Conservation (phyloP, 1,284 basidiomycete species). For the Clitocybe nebularis region DNA sequence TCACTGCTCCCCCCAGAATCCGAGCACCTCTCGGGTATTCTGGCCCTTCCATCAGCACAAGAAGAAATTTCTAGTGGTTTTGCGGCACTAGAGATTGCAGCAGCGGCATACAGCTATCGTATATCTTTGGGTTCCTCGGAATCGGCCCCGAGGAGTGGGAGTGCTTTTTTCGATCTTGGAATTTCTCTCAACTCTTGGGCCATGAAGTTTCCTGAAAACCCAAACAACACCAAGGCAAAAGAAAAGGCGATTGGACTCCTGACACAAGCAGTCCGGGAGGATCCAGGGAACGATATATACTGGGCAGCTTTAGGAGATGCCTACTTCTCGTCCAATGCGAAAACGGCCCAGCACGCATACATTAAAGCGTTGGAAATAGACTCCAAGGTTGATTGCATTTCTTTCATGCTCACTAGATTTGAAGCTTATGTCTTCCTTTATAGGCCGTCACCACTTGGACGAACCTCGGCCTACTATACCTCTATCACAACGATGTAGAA, state of each 20-base stretch:
- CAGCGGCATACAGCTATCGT: constrained; percentile 72
- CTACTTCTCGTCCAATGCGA: constrained; percentile 66
- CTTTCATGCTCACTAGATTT: constrained; percentile 6
- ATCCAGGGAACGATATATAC: constrained; percentile 71
- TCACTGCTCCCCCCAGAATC: constrained; percentile 36
- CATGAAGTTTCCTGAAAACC: constrained; percentile 27
- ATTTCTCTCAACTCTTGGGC: constrained; percentile 59
- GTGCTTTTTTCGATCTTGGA: constrained; percentile 78
- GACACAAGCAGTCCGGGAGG: constrained; percentile 72
- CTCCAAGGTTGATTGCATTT: constrained; percentile 49
- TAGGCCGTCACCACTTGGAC: constrained; percentile 83
- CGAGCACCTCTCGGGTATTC: constrained; percentile 38
- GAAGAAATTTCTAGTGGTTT: constrained; percentile 26
- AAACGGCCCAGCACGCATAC: constrained; percentile 87
- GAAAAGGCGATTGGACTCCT: constrained; percentile 63
- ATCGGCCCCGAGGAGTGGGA: constrained; percentile 44
- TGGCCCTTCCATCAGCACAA: constrained; percentile 31
- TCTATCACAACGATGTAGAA: constrained; percentile 78
- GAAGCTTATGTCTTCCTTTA: constrained; percentile 7
- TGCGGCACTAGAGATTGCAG: constrained; percentile 52
- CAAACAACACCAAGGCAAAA: constrained; percentile 30
- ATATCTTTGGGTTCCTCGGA: constrained; percentile 67
- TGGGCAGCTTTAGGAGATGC: constrained; percentile 84
- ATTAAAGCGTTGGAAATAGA: constrained; percentile 87
- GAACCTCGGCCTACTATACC: constrained; percentile 87